Base-by-base conservation (phyloP, 2,329 filamentous ascomycete species). In the Dactylella cylindrospora region DNA sequence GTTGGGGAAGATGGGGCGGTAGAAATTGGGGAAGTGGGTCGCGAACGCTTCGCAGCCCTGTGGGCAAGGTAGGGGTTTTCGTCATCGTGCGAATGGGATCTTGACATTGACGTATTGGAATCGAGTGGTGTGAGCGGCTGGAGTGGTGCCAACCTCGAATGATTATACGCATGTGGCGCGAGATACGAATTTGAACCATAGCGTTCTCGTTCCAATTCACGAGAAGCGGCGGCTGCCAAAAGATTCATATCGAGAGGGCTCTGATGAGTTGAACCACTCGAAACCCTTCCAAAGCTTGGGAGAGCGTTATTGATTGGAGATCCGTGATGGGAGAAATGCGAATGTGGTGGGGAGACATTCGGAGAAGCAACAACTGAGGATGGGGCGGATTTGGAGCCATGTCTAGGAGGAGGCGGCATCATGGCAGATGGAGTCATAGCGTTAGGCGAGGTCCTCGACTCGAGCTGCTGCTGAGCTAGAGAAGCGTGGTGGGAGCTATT, bases 1-100 rank as follows among this genome's bases (percentile, higher is more conserved):
- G 90, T 96, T 20, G 91, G 91, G 25, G 91, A 97, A 20, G 91
- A 95, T 15, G 93, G 93, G 40, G 91, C 91, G 1, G 91, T 97
- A 6, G 90, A 96, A 75, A 94, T 89, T 47, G 91, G 93, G 28
- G 91, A 96, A 73, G 90, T 93, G 35, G 93, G 91, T 68, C 91
- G 79, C 61, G 91, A 97, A 66, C 90, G 84, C 79, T 97, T 97
- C 20, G 86, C 81, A 68, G 85, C 82, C 61, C 87, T 80, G 71
- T 89, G 78, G 43, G 82, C 83, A 44, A 77, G 75, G 72, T 90
- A 91, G 68, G 85, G 86, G 71, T 91, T 85, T 68, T 96, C 85
- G 51, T 81, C 87, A 59, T 90, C 86, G 70, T 88, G 83, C 6
- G 88, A 90, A 75, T 91, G 87, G 66, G 88, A 87, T 67, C 91